These are phyloP conservation scores for Hyaloscypha finlandica DNA, from an alignment of 495 filamentous ascomycete species.

Conservation along the genomic window DNA sequence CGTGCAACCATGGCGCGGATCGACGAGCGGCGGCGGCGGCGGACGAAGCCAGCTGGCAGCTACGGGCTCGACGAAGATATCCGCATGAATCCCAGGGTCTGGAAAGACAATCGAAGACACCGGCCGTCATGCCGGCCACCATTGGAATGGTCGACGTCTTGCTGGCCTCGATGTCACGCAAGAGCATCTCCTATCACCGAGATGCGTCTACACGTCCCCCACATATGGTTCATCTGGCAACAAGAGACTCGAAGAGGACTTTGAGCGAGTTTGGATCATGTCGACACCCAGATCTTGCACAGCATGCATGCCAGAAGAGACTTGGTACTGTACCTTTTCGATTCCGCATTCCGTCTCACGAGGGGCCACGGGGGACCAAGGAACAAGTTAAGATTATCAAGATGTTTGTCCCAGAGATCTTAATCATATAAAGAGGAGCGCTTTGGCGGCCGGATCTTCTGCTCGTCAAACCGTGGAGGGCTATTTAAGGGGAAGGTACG, in stretches of 20 bases:
- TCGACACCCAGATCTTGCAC: not conserved
- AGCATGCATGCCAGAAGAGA: not conserved
- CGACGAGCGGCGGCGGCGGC: not conserved
- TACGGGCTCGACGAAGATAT: not conserved
- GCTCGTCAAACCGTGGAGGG: not conserved
- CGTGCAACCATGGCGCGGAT: no score
- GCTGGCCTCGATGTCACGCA: not conserved
- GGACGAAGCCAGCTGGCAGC: not conserved
- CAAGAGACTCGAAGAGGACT: not conserved
- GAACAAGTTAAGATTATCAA: not conserved
- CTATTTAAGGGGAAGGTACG: not conserved
- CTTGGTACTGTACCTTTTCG: not conserved
- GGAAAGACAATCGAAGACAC: not conserved
- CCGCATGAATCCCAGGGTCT: not conserved
- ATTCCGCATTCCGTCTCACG: not conserved
- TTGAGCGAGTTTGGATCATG: not conserved
- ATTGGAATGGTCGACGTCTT: not conserved
- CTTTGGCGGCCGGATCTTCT: not conserved
- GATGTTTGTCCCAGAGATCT: not conserved
- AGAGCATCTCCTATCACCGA: not conserved
- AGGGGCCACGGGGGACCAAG: not conserved
- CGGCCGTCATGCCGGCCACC: not conserved
- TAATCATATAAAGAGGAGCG: not conserved
- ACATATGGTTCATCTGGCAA: not conserved
- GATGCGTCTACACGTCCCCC: not conserved